A percentile compares a stretch with the other conserved stretches of the same genome.
These are phyloP conservation scores for Schizophyllum amplum DNA, from an alignment of 1,284 basidiomycete genomes.

Conservation along the genomic window DNA sequence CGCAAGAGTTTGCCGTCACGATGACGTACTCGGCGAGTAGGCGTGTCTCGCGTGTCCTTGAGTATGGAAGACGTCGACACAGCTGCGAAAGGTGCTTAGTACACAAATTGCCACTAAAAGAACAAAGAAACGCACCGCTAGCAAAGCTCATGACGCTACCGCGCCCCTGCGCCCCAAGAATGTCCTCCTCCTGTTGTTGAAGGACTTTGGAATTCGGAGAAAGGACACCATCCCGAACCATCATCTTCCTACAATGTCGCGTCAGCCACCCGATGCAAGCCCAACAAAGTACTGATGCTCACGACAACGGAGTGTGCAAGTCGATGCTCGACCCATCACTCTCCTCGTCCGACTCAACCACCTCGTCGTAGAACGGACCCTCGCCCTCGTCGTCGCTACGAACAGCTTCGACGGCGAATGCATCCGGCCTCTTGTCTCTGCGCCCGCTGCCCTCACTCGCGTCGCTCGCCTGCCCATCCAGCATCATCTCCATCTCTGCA, in stretches of 20 bases:
- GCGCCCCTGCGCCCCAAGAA: conserved; percentile 11
- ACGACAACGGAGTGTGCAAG: conserved; percentile 72
- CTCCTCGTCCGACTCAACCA: conserved; percentile 13
- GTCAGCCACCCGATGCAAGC: neutral
- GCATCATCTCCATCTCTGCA: conserved; percentile 14
- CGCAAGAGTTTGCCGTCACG: conserved; percentile 60
- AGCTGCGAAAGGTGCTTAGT: conserved; percentile 22
- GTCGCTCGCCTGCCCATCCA: conserved; percentile 21
- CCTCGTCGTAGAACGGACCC: neutral
- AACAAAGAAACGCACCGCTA: conserved; percentile 24
- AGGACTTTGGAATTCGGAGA: conserved; percentile 69
- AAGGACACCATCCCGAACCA: conserved; percentile 66
- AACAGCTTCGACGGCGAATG: conserved; percentile 2
- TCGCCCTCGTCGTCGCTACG: neutral
- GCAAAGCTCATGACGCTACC: conserved; percentile 24
- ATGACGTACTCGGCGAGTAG: conserved; percentile 52
- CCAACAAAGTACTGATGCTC: conserved; percentile 27
- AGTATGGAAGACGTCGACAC: conserved; percentile 46
- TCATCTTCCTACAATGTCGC: conserved; percentile 43
- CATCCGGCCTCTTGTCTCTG: conserved; percentile 10
- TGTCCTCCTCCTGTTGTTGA: conserved; percentile 21
- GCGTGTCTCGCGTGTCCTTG: conserved; percentile 62
- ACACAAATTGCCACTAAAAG: neutral
- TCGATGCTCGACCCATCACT: conserved; percentile 64
- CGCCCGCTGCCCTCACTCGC: conserved; percentile 32